Base-by-base conservation (phyloP, 805 yeast genomes). In the Myxozyma melibiosi region DNA sequence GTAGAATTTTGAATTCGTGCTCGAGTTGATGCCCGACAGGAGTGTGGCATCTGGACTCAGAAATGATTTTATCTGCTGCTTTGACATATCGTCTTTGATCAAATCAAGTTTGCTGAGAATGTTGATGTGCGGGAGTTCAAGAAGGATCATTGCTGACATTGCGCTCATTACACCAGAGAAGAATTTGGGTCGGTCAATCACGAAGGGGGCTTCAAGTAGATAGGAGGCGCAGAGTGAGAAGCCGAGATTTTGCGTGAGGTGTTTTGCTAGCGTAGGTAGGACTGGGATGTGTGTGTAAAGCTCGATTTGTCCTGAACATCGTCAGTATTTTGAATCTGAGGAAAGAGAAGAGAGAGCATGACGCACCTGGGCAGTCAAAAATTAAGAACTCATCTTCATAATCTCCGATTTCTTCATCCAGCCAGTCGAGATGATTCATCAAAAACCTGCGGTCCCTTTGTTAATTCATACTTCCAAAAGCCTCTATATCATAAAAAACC, bases 351-450 rank as follows among this genome's bases (percentile, higher is more conserved):
- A 13, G 34, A n/a, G n/a, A n/a, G n/a, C n/a, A n/a, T 37, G 7
- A 30, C 27, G 13, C 50, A 51, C 98, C 98, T 0, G 98, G 98
- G 72, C 97, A 91, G 70, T 92, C 98, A 71, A 92, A 90, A 28
- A 92, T 90, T 64, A 92, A 76, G 67, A 89, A 92, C 67, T 94
- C 99, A 68, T 94, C 98, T 66, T 88, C 91, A 69, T 78, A 94
- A 62, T 94, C 98, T 16, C 99, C 99, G 57, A 94, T 86, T 69
- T 92, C 96, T 66, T 92, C 97, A 66, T 92, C 99, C 31, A 94
- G 74, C 99, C 99, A 94, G 74, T 94, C 99, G 59, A 94, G 70
- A 68, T 94, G 94, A 42, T 91, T 83, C 68, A 94, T 71, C 33
- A 94, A 76, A 68, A 91, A 76, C 22, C 66, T 62, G 9, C 3